A percentile compares a stretch with the other conserved stretches of the same genome.
Conservation (phyloP, 305 asterid genomes). For the Ilex paraguariensis region DNA sequence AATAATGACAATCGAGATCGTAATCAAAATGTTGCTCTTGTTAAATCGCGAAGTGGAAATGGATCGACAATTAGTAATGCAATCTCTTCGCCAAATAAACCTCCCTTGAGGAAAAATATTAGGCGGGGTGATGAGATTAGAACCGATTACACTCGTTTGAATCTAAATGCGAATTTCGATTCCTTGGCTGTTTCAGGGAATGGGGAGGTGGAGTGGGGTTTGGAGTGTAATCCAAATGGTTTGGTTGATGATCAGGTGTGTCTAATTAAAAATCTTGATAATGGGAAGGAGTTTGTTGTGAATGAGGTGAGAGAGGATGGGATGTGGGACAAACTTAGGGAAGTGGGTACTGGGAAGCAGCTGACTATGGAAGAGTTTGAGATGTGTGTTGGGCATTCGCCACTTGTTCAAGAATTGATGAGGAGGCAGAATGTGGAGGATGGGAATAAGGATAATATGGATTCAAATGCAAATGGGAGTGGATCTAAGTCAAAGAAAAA, state of each 20-base stretch:
- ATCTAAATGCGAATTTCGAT: conserved; percentile 28
- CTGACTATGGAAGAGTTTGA: conserved; percentile 97
- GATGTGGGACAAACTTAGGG: conserved; percentile 85
- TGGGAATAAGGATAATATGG: conserved; percentile 50
- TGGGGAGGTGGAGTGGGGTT: conserved; percentile 30
- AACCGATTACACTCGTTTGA: conserved; percentile 18
- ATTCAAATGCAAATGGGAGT: conserved; percentile 44
- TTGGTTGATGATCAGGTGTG: conserved; percentile 46
- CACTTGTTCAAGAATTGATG: conserved; percentile 95
- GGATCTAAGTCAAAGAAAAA: conserved; percentile 64
- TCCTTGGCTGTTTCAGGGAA: conserved; percentile 19
- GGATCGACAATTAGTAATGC: conserved; percentile 34
- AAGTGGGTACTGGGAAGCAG: conserved; percentile 92
- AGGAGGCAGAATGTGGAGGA: conserved; percentile 91
- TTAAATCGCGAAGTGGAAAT: conserved; percentile 36
- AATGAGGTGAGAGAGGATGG: conserved; percentile 93
- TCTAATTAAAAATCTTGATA: conserved; percentile 84
- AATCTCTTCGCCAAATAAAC: conserved; percentile 52
- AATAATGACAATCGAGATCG: neutral
- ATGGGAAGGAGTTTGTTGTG: conserved; percentile 96
- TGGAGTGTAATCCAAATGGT: conserved; percentile 27
- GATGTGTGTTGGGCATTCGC: conserved; percentile 94
- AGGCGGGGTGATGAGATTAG: conserved; percentile 15
- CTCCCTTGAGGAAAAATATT: conserved; percentile 47
- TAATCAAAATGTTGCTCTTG: conserved; percentile 1